A percentile compares a stretch with the other conserved stretches of the same genome.
Evolutionary conservation across 805 yeast genomes (phyloP).

Genomic region (Starmerella davenportii): DNA sequence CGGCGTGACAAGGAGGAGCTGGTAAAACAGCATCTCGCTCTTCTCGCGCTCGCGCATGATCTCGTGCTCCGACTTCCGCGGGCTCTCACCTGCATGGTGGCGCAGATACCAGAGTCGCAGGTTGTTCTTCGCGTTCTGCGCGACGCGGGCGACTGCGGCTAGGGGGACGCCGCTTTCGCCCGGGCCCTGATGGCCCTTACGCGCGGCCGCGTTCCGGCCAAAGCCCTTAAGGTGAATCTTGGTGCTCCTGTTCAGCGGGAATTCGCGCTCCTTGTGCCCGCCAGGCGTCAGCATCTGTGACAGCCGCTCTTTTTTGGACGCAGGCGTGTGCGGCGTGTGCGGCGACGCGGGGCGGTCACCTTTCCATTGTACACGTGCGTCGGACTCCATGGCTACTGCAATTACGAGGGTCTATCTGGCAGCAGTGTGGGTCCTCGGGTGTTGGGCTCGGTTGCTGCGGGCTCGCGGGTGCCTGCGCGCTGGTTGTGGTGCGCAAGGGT

Average conservation of each 20-base stretch:
- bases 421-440: too few relatives aligned
- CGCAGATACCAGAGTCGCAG: conserved; percentile 12
- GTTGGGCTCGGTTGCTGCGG: too few relatives aligned
- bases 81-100: conserved; percentile 2
- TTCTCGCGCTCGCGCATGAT: conserved; percentile 13
- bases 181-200: neutral
- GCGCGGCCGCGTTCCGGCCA: neutral
- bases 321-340: neutral
- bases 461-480: too few relatives aligned
- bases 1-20: conserved; percentile 51
- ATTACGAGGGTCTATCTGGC: too few relatives aligned
- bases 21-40: conserved; percentile 23
- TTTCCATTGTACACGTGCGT: too few relatives aligned
- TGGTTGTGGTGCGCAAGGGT: too few relatives aligned
- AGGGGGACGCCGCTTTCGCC: conserved; percentile 1
- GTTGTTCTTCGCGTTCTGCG: conserved; percentile 14
- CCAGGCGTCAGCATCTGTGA: too few relatives aligned
- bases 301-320: too few relatives aligned
- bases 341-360: neutral
- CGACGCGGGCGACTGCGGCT: conserved; percentile 8
- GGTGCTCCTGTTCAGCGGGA: neutral
- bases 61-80: conserved; percentile 13
- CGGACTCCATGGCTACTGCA: too few relatives aligned
- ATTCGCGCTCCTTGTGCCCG: too few relatives aligned
- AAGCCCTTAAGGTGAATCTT: neutral